phyloP scores from a whole-genome alignment of 352 stramenopile genomes.

The Pythium sp. region DNA sequence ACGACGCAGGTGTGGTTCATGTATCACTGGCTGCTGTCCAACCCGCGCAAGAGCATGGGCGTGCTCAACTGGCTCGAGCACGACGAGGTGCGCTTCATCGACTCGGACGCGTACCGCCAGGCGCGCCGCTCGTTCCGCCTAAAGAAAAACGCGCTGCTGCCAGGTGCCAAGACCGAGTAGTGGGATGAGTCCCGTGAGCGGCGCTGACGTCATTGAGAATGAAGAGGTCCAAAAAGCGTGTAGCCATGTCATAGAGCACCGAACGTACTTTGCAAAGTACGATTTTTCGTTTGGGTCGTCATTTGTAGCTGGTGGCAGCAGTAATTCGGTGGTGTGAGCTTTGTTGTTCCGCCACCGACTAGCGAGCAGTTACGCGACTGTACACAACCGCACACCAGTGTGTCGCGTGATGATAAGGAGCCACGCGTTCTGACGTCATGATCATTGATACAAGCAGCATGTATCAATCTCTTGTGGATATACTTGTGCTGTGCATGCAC shows the following conservation, averaged over 20 bases:
- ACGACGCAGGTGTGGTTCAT: constrained; percentile 78
- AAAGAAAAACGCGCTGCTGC: constrained; percentile 3
- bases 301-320: background rate
- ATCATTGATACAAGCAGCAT: background rate
- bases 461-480: background rate
- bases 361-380: background rate
- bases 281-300: background rate
- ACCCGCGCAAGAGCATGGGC: constrained; percentile 55
- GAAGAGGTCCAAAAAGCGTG: background rate
- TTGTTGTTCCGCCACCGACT: background rate
- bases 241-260: constrained; percentile 2
- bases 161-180: background rate
- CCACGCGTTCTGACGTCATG: constrained; percentile 9
- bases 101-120: constrained; percentile 73
- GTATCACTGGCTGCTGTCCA: constrained; percentile 73
- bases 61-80: constrained; percentile 80
- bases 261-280: background rate
- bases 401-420: background rate
- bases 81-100: constrained; percentile 72
- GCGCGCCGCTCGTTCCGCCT: constrained; percentile 51
- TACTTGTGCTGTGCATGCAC: background rate
- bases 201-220: background rate
- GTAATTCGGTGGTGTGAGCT: background rate
- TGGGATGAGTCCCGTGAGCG: too few species aligned
- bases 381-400: background rate